Base-by-base conservation (phyloP, 2,329 filamentous ascomycete genomes). In the Gnomoniopsis smithogilvyi region DNA sequence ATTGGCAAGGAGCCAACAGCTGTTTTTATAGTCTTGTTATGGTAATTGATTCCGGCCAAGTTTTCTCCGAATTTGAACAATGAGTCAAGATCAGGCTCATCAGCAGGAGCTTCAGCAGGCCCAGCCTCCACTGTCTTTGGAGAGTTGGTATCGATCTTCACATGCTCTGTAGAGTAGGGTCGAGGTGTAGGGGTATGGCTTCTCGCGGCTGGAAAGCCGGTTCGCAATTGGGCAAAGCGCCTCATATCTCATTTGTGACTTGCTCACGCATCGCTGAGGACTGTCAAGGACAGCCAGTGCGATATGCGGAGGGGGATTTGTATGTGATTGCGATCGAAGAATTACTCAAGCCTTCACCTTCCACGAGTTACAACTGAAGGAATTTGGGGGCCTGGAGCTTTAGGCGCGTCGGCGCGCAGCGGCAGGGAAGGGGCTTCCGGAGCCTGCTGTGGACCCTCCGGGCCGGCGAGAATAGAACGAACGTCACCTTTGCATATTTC, bases 1-100 rank as follows among this genome's bases (percentile, higher is more conserved):
- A 82, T 69, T 0, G 82, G 83, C 1, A 86, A 69, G 1, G 71
- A 62, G 8, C 82, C 81, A 0, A 70, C 70, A 0, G 73, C 69
- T 0, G 81, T 84, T 14, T 64, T 63, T 53, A 85, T 69, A 1
- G 74, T 79, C 63, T 80, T 80, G 1, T 65, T 67, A 2, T 71
- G 64, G 0, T 67, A 21, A 45, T 83, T 66, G 48, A 84, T 64
- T 50, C 67, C 67, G 62, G 62, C 15, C 51, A 53, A 59, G 19
- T 24, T 38, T 43, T 47, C 45, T 17, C 36, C 55, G 46, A 52
- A 59, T 38, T 38, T 51, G 41, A 54, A 33, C 1, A 51, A 14
- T 3, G 45, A 36, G 43, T 59, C 21, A 26, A 19, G 52, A 10
- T 17, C 47, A 21, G 22, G 36, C n/a, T 56, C 30, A 8, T 53